Percentiles rank a stretch among this genome's conserved stretches.
Conservation (phyloP, 139 green algal genomes). For the Coccomyxa sp. region DNA sequence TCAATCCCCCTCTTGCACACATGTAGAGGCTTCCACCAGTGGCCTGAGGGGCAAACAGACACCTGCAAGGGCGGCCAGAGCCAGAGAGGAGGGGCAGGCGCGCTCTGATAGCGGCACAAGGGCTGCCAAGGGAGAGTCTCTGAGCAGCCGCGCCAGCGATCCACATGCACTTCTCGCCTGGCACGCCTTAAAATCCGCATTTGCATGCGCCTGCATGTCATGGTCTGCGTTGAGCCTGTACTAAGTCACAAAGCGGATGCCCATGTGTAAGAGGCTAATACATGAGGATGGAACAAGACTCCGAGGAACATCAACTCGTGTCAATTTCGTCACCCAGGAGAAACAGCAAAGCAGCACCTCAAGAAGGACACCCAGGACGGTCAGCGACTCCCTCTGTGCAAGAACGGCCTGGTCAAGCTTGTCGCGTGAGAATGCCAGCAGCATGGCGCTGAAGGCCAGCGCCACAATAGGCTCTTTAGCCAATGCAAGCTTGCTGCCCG, state of each 20-base stretch:
- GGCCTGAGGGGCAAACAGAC: neutral
- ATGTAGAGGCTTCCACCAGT: neutral
- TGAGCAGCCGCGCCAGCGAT: conserved; percentile 8
- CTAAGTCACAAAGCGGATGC: no score
- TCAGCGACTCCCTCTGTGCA: conserved; percentile 22
- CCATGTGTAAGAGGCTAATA: neutral
- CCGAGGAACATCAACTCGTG: no score
- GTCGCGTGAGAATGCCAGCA: conserved; percentile 40
- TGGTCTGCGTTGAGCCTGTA: no score
- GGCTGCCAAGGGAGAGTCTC: neutral
- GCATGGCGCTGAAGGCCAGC: conserved; percentile 20
- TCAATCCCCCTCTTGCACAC: neutral
- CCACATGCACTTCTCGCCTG: neutral
- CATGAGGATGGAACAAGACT: no score
- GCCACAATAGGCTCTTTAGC: conserved; percentile 28
- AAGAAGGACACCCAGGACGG: conserved; percentile 43
- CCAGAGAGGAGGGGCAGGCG: neutral
- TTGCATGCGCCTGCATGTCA: no score
- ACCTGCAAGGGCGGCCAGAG: neutral
- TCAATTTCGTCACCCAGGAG: no score
- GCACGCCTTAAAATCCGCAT: no score
- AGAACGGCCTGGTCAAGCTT: conserved; percentile 37
- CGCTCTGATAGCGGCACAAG: neutral
- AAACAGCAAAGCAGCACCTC: conserved; percentile 12
- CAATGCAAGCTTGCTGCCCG: conserved; percentile 17